Evolutionary conservation across 257 asterid species (phyloP).

Genomic region (Solanum appendiculatum): DNA sequence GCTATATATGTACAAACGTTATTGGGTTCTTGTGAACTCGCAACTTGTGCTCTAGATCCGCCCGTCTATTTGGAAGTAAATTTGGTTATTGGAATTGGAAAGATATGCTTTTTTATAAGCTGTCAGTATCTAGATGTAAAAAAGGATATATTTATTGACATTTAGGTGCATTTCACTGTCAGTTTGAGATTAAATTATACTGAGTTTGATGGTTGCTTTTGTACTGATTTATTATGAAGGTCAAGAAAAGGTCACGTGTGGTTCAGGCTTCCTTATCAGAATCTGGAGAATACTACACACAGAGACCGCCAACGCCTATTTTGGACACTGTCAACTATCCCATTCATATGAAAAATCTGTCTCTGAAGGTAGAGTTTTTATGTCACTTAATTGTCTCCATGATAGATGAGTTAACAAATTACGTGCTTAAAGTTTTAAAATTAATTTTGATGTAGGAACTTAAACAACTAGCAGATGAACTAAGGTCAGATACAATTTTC

Average conservation of each 20-base stretch:
- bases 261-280: constrained; percentile 67
- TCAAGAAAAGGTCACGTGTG: constrained; percentile 35
- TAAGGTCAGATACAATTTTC: constrained; percentile 84
- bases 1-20: neutral
- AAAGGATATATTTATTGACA: neutral
- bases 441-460: constrained; percentile 47
- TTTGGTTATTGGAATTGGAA: neutral
- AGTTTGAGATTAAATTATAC: constrained; percentile 1
- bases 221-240: constrained; percentile 22
- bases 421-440: neutral
- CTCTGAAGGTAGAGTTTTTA: constrained; percentile 47
- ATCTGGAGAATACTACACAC: constrained; percentile 70
- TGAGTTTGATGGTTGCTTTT: constrained; percentile 19
- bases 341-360: constrained; percentile 89
- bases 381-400: neutral
- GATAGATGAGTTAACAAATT: neutral
- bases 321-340: constrained; percentile 90
- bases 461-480: constrained; percentile 84
- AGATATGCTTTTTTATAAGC: neutral
- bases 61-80: neutral
- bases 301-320: constrained; percentile 93
- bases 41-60: neutral
- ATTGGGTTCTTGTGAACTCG: neutral
- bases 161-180: neutral
- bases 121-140: neutral